phyloP scores from a whole-genome alignment of 2,329 filamentous ascomycete species.

The Penicillium sclerotigenum region DNA sequence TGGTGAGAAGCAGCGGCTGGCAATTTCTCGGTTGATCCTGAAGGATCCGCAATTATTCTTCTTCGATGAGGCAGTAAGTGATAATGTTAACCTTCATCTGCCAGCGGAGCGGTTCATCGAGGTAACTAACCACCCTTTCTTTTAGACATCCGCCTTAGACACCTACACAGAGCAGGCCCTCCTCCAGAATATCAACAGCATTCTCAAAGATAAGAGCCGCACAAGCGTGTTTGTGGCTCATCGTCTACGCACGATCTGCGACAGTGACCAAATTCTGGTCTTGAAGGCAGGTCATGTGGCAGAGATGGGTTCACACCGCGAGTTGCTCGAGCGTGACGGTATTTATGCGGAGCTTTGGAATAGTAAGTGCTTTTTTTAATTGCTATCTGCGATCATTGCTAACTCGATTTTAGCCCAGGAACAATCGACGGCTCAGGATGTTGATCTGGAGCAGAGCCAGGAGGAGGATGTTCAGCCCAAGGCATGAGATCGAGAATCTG shows the following conservation, averaged over 20 bases:
- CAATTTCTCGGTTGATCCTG: slow-evolving; percentile 75
- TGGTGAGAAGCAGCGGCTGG: slow-evolving; percentile 88
- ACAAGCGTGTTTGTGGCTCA: slow-evolving; percentile 97
- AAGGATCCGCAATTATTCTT: slow-evolving; percentile 89
- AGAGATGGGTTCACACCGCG: slow-evolving; percentile 81
- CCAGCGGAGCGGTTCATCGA: background rate
- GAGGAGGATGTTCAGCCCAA: background rate
- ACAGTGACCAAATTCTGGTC: slow-evolving; percentile 90
- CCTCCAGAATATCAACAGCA: slow-evolving; percentile 87
- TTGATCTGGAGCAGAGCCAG: slow-evolving; percentile 14
- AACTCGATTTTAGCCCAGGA: slow-evolving; percentile 55
- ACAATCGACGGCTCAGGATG: slow-evolving; percentile 47
- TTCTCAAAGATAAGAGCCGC: slow-evolving; percentile 79
- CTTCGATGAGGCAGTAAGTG: slow-evolving; percentile 79
- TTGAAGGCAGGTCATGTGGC: slow-evolving; percentile 79
- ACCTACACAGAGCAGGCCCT: slow-evolving; percentile 91
- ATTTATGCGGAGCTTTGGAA: slow-evolving; percentile 91
- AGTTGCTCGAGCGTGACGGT: slow-evolving; percentile 68
- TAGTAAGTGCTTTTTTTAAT: slow-evolving; percentile 55
- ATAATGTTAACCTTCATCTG: background rate
- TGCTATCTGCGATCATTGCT: background rate
- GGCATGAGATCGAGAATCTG: background rate
- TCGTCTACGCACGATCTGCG: slow-evolving; percentile 86
- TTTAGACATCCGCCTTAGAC: slow-evolving; percentile 75
- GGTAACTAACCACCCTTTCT: background rate